phyloP scores from a whole-genome alignment of 306 rosid genomes.

The Mimosa bimucronata region DNA sequence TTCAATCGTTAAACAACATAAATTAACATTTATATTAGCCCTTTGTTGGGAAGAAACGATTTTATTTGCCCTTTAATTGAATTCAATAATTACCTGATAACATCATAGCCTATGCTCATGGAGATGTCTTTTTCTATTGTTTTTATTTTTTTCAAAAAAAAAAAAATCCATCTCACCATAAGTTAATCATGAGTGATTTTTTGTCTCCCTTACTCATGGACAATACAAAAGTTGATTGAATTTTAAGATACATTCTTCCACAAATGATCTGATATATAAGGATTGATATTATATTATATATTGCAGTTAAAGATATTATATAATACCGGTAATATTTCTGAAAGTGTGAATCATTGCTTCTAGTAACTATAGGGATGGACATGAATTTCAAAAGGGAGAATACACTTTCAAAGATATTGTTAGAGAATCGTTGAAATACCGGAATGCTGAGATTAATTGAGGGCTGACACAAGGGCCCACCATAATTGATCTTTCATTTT shows the following conservation, averaged over 20 bases:
- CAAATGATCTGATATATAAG: neutral
- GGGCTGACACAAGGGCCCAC: conserved; percentile 8
- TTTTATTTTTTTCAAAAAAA: neutral
- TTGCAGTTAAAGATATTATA: neutral
- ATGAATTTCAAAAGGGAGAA: neutral
- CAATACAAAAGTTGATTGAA: conserved; percentile 22
- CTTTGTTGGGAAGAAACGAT: no score
- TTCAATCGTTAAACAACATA: no score
- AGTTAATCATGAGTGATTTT: conserved; percentile 38
- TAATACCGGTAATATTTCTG: neutral
- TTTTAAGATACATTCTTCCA: neutral
- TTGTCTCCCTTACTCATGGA: conserved; percentile 57
- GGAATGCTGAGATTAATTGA: conserved; percentile 8
- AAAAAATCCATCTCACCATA: neutral
- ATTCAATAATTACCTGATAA: no score
- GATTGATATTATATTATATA: neutral
- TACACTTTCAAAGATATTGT: conserved; percentile 32
- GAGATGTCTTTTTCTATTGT: no score
- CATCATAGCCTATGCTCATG: neutral
- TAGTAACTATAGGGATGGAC: neutral
- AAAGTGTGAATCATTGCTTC: neutral
- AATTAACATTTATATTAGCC: no score
- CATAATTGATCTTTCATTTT: conserved; percentile 32
- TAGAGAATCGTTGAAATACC: conserved; percentile 39
- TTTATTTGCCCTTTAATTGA: no score